Evolutionary conservation across 805 yeast genomes (phyloP).

Genomic region (Candida andamanensis): DNA sequence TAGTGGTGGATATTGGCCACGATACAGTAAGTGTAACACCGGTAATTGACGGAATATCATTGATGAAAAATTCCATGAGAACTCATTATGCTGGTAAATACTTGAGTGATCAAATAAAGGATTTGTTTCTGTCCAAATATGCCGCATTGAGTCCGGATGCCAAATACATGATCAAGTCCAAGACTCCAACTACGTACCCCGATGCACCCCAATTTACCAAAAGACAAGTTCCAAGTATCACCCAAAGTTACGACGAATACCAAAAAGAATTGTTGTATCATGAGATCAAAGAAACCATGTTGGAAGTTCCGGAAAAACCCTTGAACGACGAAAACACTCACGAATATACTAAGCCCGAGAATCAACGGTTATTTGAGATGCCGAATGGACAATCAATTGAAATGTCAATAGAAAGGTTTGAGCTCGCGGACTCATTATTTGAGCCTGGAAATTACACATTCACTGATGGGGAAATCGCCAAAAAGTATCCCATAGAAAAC

Average conservation of each 20-base stretch:
- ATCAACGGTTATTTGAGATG: conserved; percentile 56
- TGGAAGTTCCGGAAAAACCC: conserved; percentile 48
- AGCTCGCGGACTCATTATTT: conserved; percentile 70
- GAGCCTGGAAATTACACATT: conserved; percentile 47
- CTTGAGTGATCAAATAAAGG: conserved; percentile 49
- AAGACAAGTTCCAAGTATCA: conserved; percentile 27
- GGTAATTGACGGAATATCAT: conserved; percentile 74
- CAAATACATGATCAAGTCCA: conserved; percentile 47
- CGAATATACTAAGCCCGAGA: conserved; percentile 13
- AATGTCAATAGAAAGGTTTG: conserved; percentile 55
- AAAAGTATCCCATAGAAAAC: conserved; percentile 35
- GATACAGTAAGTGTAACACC: conserved; percentile 74
- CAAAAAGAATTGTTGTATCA: conserved; percentile 53
- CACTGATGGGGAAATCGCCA: conserved; percentile 15
- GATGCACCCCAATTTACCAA: conserved; percentile 18
- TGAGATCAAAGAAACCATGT: conserved; percentile 70
- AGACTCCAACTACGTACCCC: conserved; percentile 32
- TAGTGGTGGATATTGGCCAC: conserved; percentile 84
- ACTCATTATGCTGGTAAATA: conserved; percentile 73
- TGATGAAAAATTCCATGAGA: conserved; percentile 62
- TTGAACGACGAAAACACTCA: conserved; percentile 16
- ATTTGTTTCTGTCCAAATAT: conserved; percentile 30
- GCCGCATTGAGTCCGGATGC: conserved; percentile 11
- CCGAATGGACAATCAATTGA: conserved; percentile 70
- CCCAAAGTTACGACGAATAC: conserved; percentile 50